A percentile compares a stretch with the other conserved stretches of the same genome.
These are phyloP conservation scores for Talaromyces sp. DNA, from an alignment of 2,329 filamentous ascomycete species.

Conservation along the genomic window DNA sequence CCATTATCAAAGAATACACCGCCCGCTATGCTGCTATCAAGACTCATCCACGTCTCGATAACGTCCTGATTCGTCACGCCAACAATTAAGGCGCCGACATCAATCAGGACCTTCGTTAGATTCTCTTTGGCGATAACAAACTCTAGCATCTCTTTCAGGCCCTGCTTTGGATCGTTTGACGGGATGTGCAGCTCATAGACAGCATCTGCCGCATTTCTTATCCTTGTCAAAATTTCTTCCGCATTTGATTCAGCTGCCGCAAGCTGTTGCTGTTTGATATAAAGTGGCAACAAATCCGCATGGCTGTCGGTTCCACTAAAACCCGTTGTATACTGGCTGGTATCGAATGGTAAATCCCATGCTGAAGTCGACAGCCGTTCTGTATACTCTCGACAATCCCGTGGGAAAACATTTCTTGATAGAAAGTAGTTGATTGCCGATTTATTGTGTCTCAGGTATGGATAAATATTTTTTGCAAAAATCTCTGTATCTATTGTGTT, in stretches of 20 bases:
- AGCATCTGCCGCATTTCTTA: background rate
- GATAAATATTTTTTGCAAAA: constrained; percentile 42
- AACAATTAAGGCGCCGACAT: constrained; percentile 65
- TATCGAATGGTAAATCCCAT: constrained; percentile 3
- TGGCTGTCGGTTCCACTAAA: constrained; percentile 69
- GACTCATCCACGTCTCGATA: constrained; percentile 48
- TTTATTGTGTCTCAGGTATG: constrained; percentile 48
- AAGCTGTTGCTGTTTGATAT: constrained; percentile 51
- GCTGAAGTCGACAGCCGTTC: constrained; percentile 55
- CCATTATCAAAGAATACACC: background rate
- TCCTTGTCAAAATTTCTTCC: background rate
- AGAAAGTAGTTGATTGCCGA: constrained; percentile 59
- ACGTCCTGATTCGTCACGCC: constrained; percentile 56
- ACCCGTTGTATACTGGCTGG: constrained; percentile 46
- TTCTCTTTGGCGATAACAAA: constrained; percentile 36
- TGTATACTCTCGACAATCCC: constrained; percentile 49
- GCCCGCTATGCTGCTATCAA: background rate
- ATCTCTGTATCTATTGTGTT: background rate
- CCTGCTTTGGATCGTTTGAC: background rate
- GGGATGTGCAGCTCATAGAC: background rate
- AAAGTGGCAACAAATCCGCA: constrained; percentile 50
- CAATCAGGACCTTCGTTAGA: constrained; percentile 55
- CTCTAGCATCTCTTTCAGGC: constrained; percentile 37
- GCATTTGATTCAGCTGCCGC: constrained; percentile 48
- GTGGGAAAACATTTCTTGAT: constrained; percentile 52